Conservation (phyloP, 2,329 filamentous ascomycete genomes). For the Xylariaceae sp. region DNA sequence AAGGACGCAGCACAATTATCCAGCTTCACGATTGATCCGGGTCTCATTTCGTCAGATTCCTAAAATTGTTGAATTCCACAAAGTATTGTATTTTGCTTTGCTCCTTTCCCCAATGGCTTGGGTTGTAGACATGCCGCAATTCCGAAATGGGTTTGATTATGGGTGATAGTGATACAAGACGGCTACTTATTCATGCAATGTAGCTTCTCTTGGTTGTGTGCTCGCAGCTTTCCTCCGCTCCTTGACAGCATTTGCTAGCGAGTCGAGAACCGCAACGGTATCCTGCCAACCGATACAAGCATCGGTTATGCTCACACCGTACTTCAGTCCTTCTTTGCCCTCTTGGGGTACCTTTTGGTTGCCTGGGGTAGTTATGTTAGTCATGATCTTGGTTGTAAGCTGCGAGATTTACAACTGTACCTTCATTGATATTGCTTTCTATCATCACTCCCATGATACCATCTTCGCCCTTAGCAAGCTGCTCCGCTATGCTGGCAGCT, state of each 20-base stretch:
- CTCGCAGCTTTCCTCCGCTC: slow-evolving; percentile 57
- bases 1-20: too few species aligned
- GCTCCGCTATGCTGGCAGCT: slow-evolving; percentile 73
- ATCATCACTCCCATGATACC: slow-evolving; percentile 98
- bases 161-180: too few species aligned
- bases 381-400: slow-evolving; percentile 25
- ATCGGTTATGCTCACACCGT: slow-evolving; percentile 95
- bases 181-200: slow-evolving; percentile 22
- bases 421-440: slow-evolving; percentile 94
- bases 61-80: too few species aligned
- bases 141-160: too few species aligned
- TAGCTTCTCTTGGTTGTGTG: slow-evolving; percentile 1
- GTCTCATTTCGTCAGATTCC: too few species aligned
- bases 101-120: too few species aligned
- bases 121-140: too few species aligned
- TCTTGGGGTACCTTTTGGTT: slow-evolving; percentile 89
- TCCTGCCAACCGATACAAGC: slow-evolving; percentile 95
- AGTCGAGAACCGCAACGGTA: slow-evolving; percentile 74
- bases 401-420: slow-evolving; percentile 43
- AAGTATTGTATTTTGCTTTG: too few species aligned
- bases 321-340: slow-evolving; percentile 80
- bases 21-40: too few species aligned
- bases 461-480: slow-evolving; percentile 80
- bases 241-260: slow-evolving; percentile 76
- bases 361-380: slow-evolving; percentile 43